Evolutionary conservation across 2,329 filamentous ascomycete species (phyloP).

Genomic region (Graphium sp.): DNA sequence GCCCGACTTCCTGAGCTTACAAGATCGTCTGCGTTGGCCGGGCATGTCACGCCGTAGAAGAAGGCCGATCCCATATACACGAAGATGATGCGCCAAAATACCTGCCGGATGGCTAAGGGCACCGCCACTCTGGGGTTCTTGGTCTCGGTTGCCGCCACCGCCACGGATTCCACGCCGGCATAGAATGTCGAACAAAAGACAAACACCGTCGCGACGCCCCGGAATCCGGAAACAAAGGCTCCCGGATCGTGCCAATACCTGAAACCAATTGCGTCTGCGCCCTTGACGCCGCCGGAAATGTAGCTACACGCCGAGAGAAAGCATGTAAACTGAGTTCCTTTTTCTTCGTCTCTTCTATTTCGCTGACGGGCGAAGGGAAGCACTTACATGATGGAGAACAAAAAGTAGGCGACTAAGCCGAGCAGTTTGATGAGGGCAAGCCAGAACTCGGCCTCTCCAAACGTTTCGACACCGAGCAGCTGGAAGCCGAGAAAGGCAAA

Average conservation of each 20-base stretch:
- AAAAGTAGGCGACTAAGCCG: conserved; percentile 53
- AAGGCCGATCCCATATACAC: conserved; percentile 54
- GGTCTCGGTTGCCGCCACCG: conserved; percentile 46
- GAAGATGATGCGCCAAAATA: conserved; percentile 44
- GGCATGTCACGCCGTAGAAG: conserved; percentile 60
- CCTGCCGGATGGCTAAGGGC: conserved; percentile 40
- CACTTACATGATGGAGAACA: conserved; percentile 49
- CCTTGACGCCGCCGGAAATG: conserved; percentile 47
- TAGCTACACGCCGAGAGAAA: conserved; percentile 21
- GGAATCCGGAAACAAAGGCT: conserved; percentile 52
- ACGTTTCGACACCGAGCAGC: conserved; percentile 54
- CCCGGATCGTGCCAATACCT: conserved; percentile 57
- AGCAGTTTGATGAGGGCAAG: conserved; percentile 56
- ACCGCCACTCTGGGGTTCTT: conserved; percentile 38
- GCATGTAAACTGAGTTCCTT: not conserved
- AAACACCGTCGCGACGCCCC: conserved; percentile 47
- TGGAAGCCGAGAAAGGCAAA: conserved; percentile 50
- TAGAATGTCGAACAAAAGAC: conserved; percentile 57
- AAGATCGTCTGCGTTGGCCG: conserved; percentile 47
- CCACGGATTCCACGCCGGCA: conserved; percentile 47
- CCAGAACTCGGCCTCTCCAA: conserved; percentile 71
- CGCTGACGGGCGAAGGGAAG: not conserved
- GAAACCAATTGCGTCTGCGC: conserved; percentile 44
- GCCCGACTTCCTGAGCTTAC: conserved; percentile 44
- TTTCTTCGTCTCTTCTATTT: not conserved